Base-by-base conservation (phyloP, 352 stramenopile species). In the Nothophytophthora sp. region DNA sequence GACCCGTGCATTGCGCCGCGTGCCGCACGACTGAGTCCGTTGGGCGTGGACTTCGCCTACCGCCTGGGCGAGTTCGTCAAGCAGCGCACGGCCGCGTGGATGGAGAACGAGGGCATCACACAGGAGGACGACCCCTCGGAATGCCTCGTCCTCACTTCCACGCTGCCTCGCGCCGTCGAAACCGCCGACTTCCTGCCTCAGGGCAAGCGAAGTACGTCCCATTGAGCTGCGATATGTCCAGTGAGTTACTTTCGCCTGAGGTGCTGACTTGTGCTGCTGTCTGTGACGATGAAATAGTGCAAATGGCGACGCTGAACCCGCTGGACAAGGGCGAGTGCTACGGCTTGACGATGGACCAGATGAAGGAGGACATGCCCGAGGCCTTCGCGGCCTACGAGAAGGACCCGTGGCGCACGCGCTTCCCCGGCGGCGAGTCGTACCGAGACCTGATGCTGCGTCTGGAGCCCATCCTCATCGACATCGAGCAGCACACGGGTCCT, bases 271-370 rank as follows among this genome's bases (percentile, higher is more conserved):
- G n/a, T n/a, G n/a, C n/a, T n/a, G n/a, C n/a, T n/a, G n/a, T n/a
- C n/a, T n/a, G n/a, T n/a, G n/a, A n/a, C n/a, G n/a, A n/a, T n/a
- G n/a, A n/a, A n/a, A n/a, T n/a, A n/a, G n/a, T n/a, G n/a, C n/a
- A n/a, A n/a, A 80, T 95, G 53, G 80, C 93, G 25, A 92, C 90
- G 60, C 95, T 84, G 86, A 91, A 93, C 65, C 84, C 95, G 50
- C 74, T 99, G 8, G 96, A 99, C 58, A 96, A 99, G 76, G 96
- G 96, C 12, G 76, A 97, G 13, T 99, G 96, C 60, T 96, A 98
- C 66, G 95, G 96, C 23, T 97, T 99, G 88, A 99, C 96, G 32
- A 99, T 99, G 73, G 93, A 98, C 51, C 93, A 99, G 55, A 97
- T 99, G 52, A 88, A 96, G 19, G 73, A 97, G 36, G 83, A 96